These are phyloP conservation scores for Zalaria obscura DNA, from an alignment of 2,329 filamentous ascomycete genomes.

Conservation along the genomic window DNA sequence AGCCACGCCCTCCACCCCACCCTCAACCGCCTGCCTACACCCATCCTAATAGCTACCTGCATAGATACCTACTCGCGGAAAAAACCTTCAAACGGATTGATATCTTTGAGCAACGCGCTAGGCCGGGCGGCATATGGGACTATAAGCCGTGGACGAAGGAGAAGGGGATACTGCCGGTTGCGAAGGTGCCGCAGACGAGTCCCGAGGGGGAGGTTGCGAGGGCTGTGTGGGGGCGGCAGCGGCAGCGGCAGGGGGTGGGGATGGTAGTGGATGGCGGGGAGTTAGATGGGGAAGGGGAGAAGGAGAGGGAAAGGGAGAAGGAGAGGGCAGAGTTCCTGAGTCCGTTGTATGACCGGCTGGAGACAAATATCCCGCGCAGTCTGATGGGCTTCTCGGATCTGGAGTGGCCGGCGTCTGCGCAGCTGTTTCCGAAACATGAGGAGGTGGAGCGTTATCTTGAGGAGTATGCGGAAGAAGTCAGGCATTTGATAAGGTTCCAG, in stretches of 20 bases:
- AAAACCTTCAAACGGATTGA: constrained; percentile 55
- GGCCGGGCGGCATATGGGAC: constrained; percentile 76
- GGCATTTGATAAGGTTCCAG: constrained; percentile 53
- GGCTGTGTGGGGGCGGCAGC: constrained; percentile 6
- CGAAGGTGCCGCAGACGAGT: constrained; percentile 8
- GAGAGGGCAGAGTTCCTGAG: constrained; percentile 54
- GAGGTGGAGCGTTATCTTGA: constrained; percentile 62
- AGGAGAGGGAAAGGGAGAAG: background rate
- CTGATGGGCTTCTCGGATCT: constrained; percentile 71
- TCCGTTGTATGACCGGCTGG: constrained; percentile 66
- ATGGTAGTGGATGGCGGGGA: constrained; percentile 27
- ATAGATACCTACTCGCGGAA: constrained; percentile 57
- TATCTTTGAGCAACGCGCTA: constrained; percentile 67
- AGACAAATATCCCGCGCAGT: constrained; percentile 73
- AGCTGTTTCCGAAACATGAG: constrained; percentile 61
- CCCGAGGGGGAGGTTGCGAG: constrained; percentile 7
- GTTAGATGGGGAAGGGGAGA: constrained; percentile 14
- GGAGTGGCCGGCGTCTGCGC: constrained; percentile 34
- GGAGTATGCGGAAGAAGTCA: constrained; percentile 54
- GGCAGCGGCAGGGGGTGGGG: too few relatives aligned
- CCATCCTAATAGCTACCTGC: constrained; percentile 1
- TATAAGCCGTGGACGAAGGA: constrained; percentile 29
- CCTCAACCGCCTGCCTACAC: background rate
- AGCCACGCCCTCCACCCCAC: background rate
- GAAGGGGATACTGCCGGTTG: too few relatives aligned